Evolutionary conservation across 306 rosid species (phyloP).

Genomic region (Glycyrrhiza uralensis): DNA sequence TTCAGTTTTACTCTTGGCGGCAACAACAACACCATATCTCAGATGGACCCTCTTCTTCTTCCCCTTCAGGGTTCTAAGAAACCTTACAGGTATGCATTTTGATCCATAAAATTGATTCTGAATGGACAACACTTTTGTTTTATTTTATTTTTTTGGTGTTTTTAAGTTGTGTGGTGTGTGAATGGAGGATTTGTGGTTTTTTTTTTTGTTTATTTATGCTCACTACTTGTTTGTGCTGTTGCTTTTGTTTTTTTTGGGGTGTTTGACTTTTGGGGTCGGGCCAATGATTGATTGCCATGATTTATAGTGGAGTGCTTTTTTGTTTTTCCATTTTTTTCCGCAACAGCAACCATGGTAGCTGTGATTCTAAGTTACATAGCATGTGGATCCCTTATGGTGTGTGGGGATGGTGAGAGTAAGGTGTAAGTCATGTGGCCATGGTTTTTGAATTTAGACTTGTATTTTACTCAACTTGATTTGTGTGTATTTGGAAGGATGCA

Average conservation of each 20-base stretch:
- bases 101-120: conserved; percentile 6
- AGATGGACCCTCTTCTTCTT: conserved; percentile 58
- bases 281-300: conserved; percentile 23
- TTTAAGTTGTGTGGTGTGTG: not conserved
- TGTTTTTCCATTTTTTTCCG: not conserved
- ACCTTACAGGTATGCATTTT: conserved; percentile 58
- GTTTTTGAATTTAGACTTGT: conserved; percentile 19
- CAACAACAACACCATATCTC: conserved; percentile 34
- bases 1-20: conserved; percentile 44
- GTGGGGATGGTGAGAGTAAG: conserved; percentile 28
- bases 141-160: not conserved
- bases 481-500: not conserved
- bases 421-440: conserved; percentile 25
- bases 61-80: conserved; percentile 59
- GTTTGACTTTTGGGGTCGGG: conserved; percentile 32
- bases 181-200: not conserved
- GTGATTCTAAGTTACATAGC: conserved; percentile 39
- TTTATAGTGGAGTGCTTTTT: conserved; percentile 22
- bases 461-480: not conserved
- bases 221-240: not conserved
- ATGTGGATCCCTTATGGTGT: conserved; percentile 37
- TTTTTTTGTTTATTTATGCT: not conserved
- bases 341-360: conserved; percentile 25
- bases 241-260: not conserved
- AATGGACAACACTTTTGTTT: not conserved